Evolutionary conservation across 441 rosid species (phyloP).

Genomic region (Hura crepitans): DNA sequence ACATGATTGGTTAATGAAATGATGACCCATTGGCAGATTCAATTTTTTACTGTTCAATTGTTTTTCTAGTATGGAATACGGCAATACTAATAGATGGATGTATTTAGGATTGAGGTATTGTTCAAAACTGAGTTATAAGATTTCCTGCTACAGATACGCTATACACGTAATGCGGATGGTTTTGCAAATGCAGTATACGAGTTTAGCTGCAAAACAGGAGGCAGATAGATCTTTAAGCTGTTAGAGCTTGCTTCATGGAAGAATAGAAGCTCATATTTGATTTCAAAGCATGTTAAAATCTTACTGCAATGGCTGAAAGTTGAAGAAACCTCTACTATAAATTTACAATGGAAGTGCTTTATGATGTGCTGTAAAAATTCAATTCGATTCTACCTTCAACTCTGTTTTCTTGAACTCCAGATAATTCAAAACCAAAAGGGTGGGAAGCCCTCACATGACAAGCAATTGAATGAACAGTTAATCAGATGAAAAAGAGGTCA

Average conservation of each 20-base stretch:
- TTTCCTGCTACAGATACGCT: background rate
- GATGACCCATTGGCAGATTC: background rate
- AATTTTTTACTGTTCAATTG: background rate
- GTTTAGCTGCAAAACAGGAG: background rate
- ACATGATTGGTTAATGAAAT: conserved; percentile 1
- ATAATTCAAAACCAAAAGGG: background rate
- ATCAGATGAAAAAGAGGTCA: background rate
- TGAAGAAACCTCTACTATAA: background rate
- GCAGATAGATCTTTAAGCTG: background rate
- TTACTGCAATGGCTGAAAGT: background rate
- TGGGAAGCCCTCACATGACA: background rate
- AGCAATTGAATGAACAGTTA: background rate
- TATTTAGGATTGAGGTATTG: background rate
- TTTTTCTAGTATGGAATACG: background rate
- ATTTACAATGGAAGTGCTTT: background rate
- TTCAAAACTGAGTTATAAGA: background rate
- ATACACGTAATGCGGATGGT: background rate
- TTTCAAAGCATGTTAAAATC: background rate
- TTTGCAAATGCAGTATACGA: background rate
- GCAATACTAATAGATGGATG: background rate
- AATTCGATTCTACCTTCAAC: background rate
- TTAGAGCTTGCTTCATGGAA: background rate
- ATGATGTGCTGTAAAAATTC: background rate
- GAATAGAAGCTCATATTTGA: background rate
- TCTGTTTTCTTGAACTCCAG: background rate